These are phyloP conservation scores for Agarophyton chilense DNA, from an alignment of 23 red algal genomes.

Conservation along the genomic window DNA sequence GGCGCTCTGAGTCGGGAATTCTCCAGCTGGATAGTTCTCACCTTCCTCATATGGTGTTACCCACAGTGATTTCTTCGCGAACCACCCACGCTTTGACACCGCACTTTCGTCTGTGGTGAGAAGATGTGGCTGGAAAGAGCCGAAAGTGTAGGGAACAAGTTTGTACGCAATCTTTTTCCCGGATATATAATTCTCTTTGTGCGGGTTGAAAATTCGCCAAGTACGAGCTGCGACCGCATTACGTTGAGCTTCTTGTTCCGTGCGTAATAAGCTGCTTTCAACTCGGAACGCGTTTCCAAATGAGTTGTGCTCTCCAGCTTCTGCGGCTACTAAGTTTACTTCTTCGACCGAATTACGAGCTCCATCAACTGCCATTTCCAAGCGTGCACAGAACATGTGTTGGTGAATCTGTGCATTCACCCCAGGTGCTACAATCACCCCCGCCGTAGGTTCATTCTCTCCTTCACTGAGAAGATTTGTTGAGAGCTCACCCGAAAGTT, in stretches of 20 bases:
- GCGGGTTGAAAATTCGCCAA: conserved; percentile 71
- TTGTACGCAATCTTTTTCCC: conserved; percentile 78
- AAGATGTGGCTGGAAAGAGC: conserved; percentile 23
- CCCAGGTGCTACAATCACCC: conserved; percentile 65
- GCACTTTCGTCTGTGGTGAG: conserved; percentile 54
- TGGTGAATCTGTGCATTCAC: conserved; percentile 86
- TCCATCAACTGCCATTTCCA: conserved; percentile 85
- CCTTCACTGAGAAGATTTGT: conserved; percentile 60
- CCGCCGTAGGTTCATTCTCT: conserved; percentile 55
- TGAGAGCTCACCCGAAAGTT: conserved; percentile 72
- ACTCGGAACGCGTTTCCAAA: conserved; percentile 43
- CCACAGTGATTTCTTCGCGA: conserved; percentile 76
- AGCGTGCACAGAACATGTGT: conserved; percentile 81
- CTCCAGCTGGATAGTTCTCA: conserved; percentile 78
- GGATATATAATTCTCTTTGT: conserved; percentile 48
- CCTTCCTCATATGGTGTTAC: conserved; percentile 69
- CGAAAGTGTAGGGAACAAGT: conserved; percentile 62
- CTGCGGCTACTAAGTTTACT: conserved; percentile 28
- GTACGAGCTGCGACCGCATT: conserved; percentile 24
- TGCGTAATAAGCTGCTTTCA: background rate
- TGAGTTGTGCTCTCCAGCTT: background rate
- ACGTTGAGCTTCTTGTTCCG: conserved; percentile 40
- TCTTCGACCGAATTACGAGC: conserved; percentile 53
- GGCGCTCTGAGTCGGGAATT: conserved; percentile 67
- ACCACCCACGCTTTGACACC: conserved; percentile 56